phyloP scores from a whole-genome alignment of 2,329 filamentous ascomycete genomes.

The Teratosphaeria epicoccoides region DNA sequence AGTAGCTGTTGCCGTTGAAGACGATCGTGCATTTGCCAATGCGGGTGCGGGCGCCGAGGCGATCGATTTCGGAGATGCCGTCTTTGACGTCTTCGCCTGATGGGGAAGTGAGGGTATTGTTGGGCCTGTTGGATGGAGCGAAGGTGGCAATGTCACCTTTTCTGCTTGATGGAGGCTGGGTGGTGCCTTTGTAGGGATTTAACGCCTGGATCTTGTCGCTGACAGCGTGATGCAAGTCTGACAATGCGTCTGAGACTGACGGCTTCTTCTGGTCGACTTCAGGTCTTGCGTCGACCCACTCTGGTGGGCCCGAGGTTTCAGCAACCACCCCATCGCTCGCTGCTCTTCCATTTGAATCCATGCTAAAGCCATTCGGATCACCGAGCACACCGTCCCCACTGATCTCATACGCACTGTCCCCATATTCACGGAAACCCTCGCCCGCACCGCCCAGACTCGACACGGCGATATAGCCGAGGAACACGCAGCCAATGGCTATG shows the following conservation, averaged over 20 bases:
- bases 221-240: constrained; percentile 24
- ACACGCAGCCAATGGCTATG: constrained; percentile 16
- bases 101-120: too few species aligned
- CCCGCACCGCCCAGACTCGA: constrained; percentile 14
- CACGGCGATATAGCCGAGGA: constrained; percentile 24
- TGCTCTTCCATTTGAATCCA: background rate
- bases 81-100: constrained; percentile 18
- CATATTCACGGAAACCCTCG: constrained; percentile 3
- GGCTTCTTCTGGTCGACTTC: constrained; percentile 10
- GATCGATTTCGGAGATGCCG: constrained; percentile 17
- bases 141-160: background rate
- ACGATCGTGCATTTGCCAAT: constrained; percentile 32
- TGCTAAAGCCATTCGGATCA: constrained; percentile 16
- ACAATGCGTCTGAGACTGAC: constrained; percentile 23
- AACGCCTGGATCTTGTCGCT: constrained; percentile 23
- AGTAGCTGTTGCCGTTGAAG: constrained; percentile 30
- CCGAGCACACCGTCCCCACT: constrained; percentile 13
- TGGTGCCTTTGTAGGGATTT: constrained; percentile 15
- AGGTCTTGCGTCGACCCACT: constrained; percentile 2
- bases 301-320: constrained; percentile 7
- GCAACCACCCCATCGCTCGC: constrained; percentile 12
- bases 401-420: constrained; percentile 8
- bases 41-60: constrained; percentile 21
- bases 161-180: background rate
- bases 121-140: background rate